A percentile compares a stretch with the other conserved stretches of the same genome.
phyloP scores from a whole-genome alignment of 139 green algal genomes.

The Chlorella sp. region DNA sequence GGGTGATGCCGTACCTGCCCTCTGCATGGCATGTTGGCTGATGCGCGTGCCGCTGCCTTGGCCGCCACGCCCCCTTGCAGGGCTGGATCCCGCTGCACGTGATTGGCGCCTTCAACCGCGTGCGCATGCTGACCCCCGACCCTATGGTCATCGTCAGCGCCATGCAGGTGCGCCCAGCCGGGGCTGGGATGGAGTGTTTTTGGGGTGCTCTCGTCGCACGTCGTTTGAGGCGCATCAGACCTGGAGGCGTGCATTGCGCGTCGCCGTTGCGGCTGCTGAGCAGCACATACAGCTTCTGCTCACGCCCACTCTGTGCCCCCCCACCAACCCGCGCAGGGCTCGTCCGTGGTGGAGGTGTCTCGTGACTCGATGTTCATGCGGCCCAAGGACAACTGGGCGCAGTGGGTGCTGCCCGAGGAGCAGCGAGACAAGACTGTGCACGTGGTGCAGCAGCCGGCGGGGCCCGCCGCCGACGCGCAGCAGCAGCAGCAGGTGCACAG shows the following conservation, averaged over 20 bases:
- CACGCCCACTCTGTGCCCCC: background rate
- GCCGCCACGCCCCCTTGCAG: background rate
- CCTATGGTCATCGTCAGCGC: slow-evolving; percentile 74
- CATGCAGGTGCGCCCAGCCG: slow-evolving; percentile 40
- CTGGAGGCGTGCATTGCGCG: background rate
- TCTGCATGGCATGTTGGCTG: background rate
- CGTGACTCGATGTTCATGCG: slow-evolving; percentile 63
- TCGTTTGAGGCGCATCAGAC: background rate
- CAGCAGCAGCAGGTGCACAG: background rate
- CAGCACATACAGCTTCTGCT: background rate
- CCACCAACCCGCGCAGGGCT: slow-evolving; percentile 14
- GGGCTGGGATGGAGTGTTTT: background rate
- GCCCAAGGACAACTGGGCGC: slow-evolving; percentile 52
- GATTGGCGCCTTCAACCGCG: slow-evolving; percentile 92
- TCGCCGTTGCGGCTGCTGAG: background rate
- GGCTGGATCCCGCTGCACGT: slow-evolving; percentile 91
- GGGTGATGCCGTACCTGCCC: no score
- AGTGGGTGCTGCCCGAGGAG: slow-evolving; percentile 80
- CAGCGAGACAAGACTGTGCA: slow-evolving; percentile 58
- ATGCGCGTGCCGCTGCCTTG: background rate
- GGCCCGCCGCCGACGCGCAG: background rate
- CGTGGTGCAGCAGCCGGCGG: slow-evolving; percentile 30
- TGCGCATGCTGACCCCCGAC: slow-evolving; percentile 92
- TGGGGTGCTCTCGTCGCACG: no score
- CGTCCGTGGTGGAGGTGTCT: slow-evolving; percentile 61